Conservation (phyloP, 2,329 filamentous ascomycete genomes). For the Fusarium metavorans region DNA sequence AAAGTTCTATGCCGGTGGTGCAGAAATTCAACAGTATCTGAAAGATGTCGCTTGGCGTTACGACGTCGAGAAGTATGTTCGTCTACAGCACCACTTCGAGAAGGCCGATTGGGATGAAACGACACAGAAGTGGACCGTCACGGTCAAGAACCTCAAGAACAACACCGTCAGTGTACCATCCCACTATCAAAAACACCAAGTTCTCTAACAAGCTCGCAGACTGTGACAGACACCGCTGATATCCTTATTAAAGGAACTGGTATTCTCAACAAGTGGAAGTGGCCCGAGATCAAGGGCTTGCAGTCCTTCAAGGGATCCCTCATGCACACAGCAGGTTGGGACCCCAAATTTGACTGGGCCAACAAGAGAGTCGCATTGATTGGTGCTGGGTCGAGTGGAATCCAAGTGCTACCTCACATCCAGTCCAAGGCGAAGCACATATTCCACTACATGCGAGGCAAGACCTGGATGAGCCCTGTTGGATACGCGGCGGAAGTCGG, state of each 20-base stretch:
- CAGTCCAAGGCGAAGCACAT: constrained; percentile 6
- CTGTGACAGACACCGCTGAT: not conserved
- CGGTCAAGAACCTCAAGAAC: not conserved
- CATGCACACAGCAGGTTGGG: not conserved
- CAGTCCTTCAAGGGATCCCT: not conserved
- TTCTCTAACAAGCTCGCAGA: not conserved
- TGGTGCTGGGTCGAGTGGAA: constrained; percentile 5
- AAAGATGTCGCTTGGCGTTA: constrained; percentile 12
- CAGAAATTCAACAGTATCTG: constrained; percentile 19
- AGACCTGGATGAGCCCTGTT: constrained; percentile 17
- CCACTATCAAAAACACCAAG: too few relatives aligned
- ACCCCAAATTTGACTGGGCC: not conserved
- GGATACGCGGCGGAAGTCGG: constrained; percentile 1
- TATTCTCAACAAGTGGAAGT: not conserved
- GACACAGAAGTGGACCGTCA: not conserved
- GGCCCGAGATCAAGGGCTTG: not conserved
- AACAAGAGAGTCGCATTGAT: not conserved
- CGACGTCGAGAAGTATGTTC: constrained; percentile 8
- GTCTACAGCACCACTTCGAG: not conserved
- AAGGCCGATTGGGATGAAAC: not conserved
- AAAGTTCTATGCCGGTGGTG: constrained; percentile 14
- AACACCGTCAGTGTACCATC: not conserved
- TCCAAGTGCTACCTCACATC: constrained; percentile 1
- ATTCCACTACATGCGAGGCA: constrained; percentile 9
- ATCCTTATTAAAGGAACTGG: not conserved